Conservation (phyloP, 768 basidiomycete genomes). For the Lepiota subincarnata region DNA sequence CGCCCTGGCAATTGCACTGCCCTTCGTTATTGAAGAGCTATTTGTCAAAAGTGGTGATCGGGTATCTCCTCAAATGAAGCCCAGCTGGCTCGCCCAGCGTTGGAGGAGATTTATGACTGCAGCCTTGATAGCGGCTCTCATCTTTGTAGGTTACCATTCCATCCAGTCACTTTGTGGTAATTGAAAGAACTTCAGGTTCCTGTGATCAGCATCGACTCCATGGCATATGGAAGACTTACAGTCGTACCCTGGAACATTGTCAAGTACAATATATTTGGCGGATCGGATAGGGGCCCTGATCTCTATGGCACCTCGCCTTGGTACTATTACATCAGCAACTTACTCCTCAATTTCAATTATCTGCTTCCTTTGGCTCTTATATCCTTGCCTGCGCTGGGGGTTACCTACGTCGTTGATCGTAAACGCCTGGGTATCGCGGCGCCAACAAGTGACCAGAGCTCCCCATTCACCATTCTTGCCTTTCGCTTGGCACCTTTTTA, state of each 20-base stretch:
- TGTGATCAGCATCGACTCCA: slow-evolving; percentile 76
- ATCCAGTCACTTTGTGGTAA: background rate
- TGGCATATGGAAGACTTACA: slow-evolving; percentile 76
- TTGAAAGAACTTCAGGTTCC: slow-evolving; percentile 56
- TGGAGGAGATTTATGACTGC: slow-evolving; percentile 53
- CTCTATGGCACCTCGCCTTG: slow-evolving; percentile 91
- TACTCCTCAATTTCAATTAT: slow-evolving; percentile 92
- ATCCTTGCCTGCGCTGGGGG: slow-evolving; percentile 70
- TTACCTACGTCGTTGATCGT: slow-evolving; percentile 73
- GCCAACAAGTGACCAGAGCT: slow-evolving; percentile 56
- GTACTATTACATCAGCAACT: slow-evolving; percentile 83
- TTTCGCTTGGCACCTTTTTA: slow-evolving; percentile 86
- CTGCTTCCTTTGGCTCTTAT: slow-evolving; percentile 75
- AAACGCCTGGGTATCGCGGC: slow-evolving; percentile 63
- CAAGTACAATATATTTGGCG: slow-evolving; percentile 88
- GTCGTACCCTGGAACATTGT: slow-evolving; percentile 93
- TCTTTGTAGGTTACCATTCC: slow-evolving; percentile 49
- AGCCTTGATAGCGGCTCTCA: slow-evolving; percentile 50
- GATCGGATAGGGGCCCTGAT: slow-evolving; percentile 74
- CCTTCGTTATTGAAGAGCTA: slow-evolving; percentile 88
- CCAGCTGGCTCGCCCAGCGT: slow-evolving; percentile 57
- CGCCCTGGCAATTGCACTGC: slow-evolving; percentile 78
- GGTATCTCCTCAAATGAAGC: slow-evolving; percentile 40
- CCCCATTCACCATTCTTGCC: slow-evolving; percentile 73
- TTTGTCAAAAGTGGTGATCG: slow-evolving; percentile 71